These are phyloP conservation scores for Corymbia calophylla DNA, from an alignment of 441 rosid species.

Conservation along the genomic window DNA sequence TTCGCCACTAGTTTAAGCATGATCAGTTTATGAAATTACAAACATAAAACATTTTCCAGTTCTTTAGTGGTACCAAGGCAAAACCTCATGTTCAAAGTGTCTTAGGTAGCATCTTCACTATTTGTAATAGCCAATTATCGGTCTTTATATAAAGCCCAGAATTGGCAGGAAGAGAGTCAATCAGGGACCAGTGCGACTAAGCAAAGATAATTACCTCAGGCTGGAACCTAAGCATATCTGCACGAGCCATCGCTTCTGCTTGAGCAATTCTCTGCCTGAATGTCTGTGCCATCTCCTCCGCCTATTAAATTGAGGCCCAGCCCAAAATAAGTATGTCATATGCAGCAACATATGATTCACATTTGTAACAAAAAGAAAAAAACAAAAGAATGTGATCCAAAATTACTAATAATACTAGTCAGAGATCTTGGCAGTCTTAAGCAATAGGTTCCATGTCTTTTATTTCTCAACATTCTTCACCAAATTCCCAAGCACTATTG, in stretches of 20 bases:
- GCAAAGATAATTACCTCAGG: constrained; percentile 54
- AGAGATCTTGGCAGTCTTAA: background rate
- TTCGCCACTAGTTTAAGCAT: background rate
- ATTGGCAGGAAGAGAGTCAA: background rate
- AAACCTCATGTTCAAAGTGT: background rate
- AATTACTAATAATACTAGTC: background rate
- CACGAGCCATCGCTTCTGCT: constrained; percentile 99
- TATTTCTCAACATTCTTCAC: background rate
- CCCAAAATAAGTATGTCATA: background rate
- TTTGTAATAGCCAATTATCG: background rate
- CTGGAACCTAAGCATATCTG: constrained; percentile 97
- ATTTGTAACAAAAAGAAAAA: background rate
- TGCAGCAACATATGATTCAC: background rate
- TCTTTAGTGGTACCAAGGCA: background rate
- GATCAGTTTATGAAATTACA: background rate
- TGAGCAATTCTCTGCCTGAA: constrained; percentile 97
- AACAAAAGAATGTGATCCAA: background rate
- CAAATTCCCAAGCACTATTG: background rate
- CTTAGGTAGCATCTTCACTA: background rate
- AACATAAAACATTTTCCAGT: background rate
- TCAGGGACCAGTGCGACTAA: background rate
- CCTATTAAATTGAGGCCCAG: constrained; percentile 30
- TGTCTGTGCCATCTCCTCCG: constrained; percentile 99
- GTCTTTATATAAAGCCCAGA: background rate
- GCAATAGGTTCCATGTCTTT: background rate